Evolutionary conservation across 352 stramenopile species (phyloP), one percentile per base, ranked within the genome.

Genomic region (Phytopythium cucurbitacearum): DNA sequence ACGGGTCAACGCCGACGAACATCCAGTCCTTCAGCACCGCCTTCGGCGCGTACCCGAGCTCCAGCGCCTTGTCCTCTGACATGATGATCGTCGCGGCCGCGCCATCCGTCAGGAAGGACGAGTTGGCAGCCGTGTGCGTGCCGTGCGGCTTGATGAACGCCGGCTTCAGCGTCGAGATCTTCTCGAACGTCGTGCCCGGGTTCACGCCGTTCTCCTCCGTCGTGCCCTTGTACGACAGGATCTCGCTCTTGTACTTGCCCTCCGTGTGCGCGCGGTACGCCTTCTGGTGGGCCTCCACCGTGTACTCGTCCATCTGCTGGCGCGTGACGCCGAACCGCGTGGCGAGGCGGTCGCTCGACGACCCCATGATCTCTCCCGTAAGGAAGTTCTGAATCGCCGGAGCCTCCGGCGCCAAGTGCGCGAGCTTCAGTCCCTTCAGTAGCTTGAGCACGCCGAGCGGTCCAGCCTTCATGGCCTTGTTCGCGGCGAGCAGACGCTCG

Each of bases 381-480:
- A 97, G 98, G 69, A 98, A 99, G 74, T 99, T 99, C 49, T 97
- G 91, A 72, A 99, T 99, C 3, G 96, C 95, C 3, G 97, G 97
- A 0, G 96, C 94, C 53, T 99, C 97, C 1, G 97, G 88, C 3
- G 82, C 80, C 53, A 95, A 73, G 56, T 97, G 89, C 48, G 82
- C 80, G 48, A 94, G 65, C 67, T 97, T 98, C 13, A 99, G 80
- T 16, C 96, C 96, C 65, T 98, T 96, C 7, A 98, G 59, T 40
- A 99, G 72, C 60, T 94, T 89, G 15, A 98, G 54, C 9, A 91
- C 83, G 15, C 78, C 95, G 40, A 91, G 53, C 0, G 91, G 64
- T 28, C 96, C 96, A 55, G 97, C 97, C 65, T 99, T 99, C 80
- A 98, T 81, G 58, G 67, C 96, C 84, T 97, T 99, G 64, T 73